Evolutionary conservation across 352 stramenopile genomes (phyloP).

Genomic region (Globisporangium barbulae): DNA sequence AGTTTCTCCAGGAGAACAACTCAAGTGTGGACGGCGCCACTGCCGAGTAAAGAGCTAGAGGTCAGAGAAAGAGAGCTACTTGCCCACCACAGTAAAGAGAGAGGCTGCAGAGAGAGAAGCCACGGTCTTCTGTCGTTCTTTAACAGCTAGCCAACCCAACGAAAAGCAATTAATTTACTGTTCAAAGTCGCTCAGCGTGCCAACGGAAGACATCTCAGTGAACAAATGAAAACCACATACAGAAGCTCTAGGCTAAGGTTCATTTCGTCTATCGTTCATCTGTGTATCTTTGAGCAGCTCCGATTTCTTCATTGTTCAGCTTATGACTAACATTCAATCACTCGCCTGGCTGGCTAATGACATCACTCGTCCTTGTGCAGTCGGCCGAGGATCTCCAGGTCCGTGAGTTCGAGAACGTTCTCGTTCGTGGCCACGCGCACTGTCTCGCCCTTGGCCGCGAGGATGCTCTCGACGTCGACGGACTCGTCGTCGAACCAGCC

Average conservation of each 20-base stretch:
- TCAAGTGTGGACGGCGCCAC: constrained; percentile 19
- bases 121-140: background rate
- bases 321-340: constrained; percentile 1
- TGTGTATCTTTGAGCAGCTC: background rate
- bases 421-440: constrained; percentile 73
- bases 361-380: constrained; percentile 26
- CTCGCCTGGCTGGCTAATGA: constrained; percentile 7
- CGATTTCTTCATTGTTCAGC: background rate
- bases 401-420: constrained; percentile 82
- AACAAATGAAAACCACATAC: background rate
- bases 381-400: constrained; percentile 60
- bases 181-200: constrained; percentile 1
- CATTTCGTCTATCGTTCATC: background rate
- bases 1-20: constrained; percentile 52
- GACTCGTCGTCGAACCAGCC: constrained; percentile 92
- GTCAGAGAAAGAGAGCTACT: background rate
- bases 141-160: background rate
- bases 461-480: constrained; percentile 86
- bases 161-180: constrained; percentile 23
- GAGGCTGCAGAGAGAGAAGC: background rate
- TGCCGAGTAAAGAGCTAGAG: constrained; percentile 7
- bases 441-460: constrained; percentile 68
- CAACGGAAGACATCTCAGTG: background rate
- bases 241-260: background rate
- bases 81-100: background rate